Evolutionary conservation across 73 alveolate species (phyloP).

Genomic region (Paramecium sexaurelia): DNA sequence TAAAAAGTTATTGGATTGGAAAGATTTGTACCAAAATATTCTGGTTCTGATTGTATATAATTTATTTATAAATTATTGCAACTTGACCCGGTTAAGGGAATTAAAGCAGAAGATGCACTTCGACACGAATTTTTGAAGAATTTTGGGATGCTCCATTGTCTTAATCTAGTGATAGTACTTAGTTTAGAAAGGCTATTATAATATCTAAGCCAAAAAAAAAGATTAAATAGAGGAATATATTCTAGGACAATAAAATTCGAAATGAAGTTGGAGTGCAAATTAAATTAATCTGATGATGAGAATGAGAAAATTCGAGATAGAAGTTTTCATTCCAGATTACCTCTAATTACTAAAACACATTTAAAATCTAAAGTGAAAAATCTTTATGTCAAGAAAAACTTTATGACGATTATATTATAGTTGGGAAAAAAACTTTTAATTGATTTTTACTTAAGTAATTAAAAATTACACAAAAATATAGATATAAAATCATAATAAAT

Average conservation of each 20-base stretch:
- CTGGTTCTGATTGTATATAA: slow-evolving; percentile 75
- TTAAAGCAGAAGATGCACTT: slow-evolving; percentile 83
- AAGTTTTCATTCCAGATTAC: not conserved
- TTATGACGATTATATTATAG: slow-evolving; percentile 32
- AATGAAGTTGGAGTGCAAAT: not conserved
- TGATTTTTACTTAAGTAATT: not conserved
- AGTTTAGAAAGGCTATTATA: not conserved
- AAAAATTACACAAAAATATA: not conserved
- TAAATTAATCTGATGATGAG: slow-evolving; percentile 45
- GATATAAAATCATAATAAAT: not conserved
- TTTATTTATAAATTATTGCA: slow-evolving; percentile 69
- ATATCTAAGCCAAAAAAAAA: not conserved
- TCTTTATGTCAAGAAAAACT: not conserved
- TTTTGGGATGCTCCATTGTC: slow-evolving; percentile 39
- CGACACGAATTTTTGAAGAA: slow-evolving; percentile 56
- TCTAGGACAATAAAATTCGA: not conserved
- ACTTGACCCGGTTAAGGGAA: slow-evolving; percentile 90
- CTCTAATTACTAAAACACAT: not conserved
- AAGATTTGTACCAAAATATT: slow-evolving; percentile 73
- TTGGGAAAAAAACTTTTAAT: slow-evolving; percentile 19
- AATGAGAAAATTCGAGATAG: not conserved
- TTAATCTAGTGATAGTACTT: slow-evolving; percentile 6
- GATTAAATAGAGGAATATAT: not conserved
- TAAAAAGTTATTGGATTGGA: slow-evolving; percentile 77
- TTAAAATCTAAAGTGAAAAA: slow-evolving; percentile 7